These are phyloP conservation scores for Anisodus tanguticus DNA, from an alignment of 257 asterid genomes.

Conservation along the genomic window DNA sequence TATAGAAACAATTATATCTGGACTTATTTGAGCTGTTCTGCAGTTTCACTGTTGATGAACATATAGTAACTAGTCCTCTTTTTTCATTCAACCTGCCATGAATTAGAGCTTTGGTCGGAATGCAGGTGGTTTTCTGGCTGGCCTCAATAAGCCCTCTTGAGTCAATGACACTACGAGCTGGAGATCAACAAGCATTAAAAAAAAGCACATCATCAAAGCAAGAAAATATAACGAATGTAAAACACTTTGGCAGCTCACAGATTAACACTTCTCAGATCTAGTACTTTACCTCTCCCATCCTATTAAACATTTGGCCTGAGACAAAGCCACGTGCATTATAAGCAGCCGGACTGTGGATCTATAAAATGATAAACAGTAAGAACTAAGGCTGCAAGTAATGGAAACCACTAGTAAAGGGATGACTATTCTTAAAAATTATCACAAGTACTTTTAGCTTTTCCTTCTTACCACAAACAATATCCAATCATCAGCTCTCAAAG, in stretches of 20 bases:
- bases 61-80: not conserved
- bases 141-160: conserved; percentile 90
- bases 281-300: conserved; percentile 76
- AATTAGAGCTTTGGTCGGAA: conserved; percentile 57
- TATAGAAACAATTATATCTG: not conserved
- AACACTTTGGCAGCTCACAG: not conserved
- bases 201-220: not conserved
- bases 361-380: conserved; percentile 19
- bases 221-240: not conserved
- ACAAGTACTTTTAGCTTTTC: not conserved
- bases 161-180: conserved; percentile 81
- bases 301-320: conserved; percentile 75
- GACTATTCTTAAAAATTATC: not conserved
- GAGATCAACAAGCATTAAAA: not conserved
- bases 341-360: conserved; percentile 82
- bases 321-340: conserved; percentile 83
- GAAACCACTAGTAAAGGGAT: not conserved
- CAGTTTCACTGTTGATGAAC: not conserved
- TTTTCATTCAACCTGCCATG: not conserved
- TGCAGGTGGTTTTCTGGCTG: conserved; percentile 39
- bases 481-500: conserved; percentile 96
- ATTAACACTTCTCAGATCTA: not conserved
- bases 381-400: not conserved
- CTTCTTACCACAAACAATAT: conserved; percentile 82
- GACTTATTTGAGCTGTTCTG: not conserved